A percentile compares a stretch with the other conserved stretches of the same genome.
Evolutionary conservation across 495 filamentous ascomycete species (phyloP).

Genomic region (Aspergillus taichungensis): DNA sequence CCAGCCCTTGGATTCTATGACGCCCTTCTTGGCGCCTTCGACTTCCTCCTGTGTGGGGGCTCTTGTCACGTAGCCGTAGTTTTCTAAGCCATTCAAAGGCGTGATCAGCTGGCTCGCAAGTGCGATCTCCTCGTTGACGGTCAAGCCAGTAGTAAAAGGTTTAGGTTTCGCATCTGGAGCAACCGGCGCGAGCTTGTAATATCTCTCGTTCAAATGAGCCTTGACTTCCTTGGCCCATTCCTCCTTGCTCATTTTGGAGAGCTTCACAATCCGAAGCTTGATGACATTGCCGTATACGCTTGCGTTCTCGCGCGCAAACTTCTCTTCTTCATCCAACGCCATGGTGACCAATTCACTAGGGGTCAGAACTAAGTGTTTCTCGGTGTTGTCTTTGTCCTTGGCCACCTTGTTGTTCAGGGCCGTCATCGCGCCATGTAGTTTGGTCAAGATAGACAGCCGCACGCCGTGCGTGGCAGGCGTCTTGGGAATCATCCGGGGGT

Average conservation of each 20-base stretch:
- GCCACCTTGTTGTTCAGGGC: constrained; percentile 53
- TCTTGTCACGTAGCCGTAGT: constrained; percentile 65
- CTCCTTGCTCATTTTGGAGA: constrained; percentile 59
- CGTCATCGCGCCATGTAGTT: constrained; percentile 66
- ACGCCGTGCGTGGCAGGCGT: constrained; percentile 62
- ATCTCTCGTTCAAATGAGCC: constrained; percentile 31
- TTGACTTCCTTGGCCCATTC: constrained; percentile 53
- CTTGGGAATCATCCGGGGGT: constrained; percentile 68
- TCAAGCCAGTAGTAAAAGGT: constrained; percentile 58
- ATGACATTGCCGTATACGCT: constrained; percentile 73
- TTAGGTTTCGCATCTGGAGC: constrained; percentile 16
- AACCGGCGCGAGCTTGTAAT: constrained; percentile 30
- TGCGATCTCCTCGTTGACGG: constrained; percentile 54
- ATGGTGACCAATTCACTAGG: constrained; percentile 64
- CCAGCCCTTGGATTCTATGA: constrained; percentile 59
- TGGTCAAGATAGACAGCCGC: constrained; percentile 57
- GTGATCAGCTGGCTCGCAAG: constrained; percentile 52
- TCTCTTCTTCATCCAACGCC: constrained; percentile 80
- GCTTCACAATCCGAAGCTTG: constrained; percentile 63
- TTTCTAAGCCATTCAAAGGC: constrained; percentile 47
- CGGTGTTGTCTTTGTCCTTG: constrained; percentile 43
- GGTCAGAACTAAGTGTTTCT: constrained; percentile 51
- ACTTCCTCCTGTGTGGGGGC: constrained; percentile 54
- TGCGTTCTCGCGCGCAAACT: constrained; percentile 53
- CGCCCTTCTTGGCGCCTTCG: constrained; percentile 50